Conservation (phyloP, 257 asterid species). For the Plectranthus barbatus region DNA sequence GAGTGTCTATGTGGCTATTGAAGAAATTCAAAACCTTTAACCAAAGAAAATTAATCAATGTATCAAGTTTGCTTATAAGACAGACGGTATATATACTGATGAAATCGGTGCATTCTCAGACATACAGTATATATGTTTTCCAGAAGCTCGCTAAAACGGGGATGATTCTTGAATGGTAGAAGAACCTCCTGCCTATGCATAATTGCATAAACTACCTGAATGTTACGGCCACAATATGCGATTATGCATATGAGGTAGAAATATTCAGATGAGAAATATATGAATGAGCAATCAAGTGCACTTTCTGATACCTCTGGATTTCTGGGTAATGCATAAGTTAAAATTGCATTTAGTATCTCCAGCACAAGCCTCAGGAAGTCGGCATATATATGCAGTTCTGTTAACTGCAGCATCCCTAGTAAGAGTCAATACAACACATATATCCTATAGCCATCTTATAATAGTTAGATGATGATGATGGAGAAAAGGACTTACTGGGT, state of each 20-base stretch:
- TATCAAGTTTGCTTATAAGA: background rate
- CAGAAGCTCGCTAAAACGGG: constrained; percentile 80
- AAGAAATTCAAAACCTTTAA: constrained; percentile 81
- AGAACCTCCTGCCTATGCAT: constrained; percentile 95
- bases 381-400: constrained; percentile 72
- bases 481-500: constrained; percentile 36
- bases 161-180: constrained; percentile 84
- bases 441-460: background rate
- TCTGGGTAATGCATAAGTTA: constrained; percentile 73
- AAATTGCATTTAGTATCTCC: constrained; percentile 76
- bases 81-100: background rate
- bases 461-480: background rate
- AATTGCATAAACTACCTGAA: constrained; percentile 85
- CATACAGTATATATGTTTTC: constrained; percentile 79
- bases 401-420: constrained; percentile 41
- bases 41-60: background rate
- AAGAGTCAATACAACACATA: background rate
- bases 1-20: constrained; percentile 78
- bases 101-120: constrained; percentile 9
- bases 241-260: too few relatives aligned
- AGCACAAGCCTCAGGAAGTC: constrained; percentile 90
- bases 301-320: constrained; percentile 72
- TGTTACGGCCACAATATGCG: constrained; percentile 5
- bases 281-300: constrained; percentile 3
- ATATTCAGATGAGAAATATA: background rate